Percentiles rank a stretch among this genome's conserved stretches.
Conservation (phyloP, 2,329 filamentous ascomycete genomes). For the Stachybotrys elegans region DNA sequence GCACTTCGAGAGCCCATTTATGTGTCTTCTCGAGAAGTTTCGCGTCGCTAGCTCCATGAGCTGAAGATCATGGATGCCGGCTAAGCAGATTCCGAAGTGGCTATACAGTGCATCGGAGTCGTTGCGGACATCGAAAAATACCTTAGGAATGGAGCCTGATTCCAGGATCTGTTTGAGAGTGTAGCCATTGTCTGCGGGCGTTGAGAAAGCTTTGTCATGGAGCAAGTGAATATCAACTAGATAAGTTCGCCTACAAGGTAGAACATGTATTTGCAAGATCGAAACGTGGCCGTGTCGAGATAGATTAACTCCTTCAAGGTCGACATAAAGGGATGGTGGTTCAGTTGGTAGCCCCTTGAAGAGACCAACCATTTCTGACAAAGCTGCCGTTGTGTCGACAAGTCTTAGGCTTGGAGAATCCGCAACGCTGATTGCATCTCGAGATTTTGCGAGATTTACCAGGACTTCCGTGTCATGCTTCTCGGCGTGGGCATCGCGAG, state of each 20-base stretch:
- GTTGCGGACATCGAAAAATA: constrained; percentile 54
- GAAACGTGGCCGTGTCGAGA: constrained; percentile 37
- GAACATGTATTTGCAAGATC: constrained; percentile 34
- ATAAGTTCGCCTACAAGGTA: constrained; percentile 24
- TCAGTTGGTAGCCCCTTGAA: constrained; percentile 16
- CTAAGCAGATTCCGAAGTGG: constrained; percentile 36
- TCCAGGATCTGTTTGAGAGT: constrained; percentile 39
- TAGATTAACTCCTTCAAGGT: constrained; percentile 43
- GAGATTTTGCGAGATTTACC: no score
- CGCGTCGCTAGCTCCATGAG: constrained; percentile 46
- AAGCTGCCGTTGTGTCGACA: constrained; percentile 6
- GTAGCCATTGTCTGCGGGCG: not conserved
- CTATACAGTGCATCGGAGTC: constrained; percentile 50
- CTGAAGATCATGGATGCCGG: constrained; percentile 47
- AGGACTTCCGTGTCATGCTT: no score
- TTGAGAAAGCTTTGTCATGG: constrained; percentile 26
- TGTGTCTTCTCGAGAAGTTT: constrained; percentile 1
- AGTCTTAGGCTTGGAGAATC: no score
- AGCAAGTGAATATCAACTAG: constrained; percentile 41
- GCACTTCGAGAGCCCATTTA: constrained; percentile 21
- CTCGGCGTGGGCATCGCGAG: no score
- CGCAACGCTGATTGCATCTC: no score
- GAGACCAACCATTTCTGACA: constrained; percentile 10
- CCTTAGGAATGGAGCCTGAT: constrained; percentile 32
- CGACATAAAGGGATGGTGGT: constrained; percentile 37